Evolutionary conservation across 495 filamentous ascomycete genomes (phyloP).

Genomic region (Trichoderma asperelloides): DNA sequence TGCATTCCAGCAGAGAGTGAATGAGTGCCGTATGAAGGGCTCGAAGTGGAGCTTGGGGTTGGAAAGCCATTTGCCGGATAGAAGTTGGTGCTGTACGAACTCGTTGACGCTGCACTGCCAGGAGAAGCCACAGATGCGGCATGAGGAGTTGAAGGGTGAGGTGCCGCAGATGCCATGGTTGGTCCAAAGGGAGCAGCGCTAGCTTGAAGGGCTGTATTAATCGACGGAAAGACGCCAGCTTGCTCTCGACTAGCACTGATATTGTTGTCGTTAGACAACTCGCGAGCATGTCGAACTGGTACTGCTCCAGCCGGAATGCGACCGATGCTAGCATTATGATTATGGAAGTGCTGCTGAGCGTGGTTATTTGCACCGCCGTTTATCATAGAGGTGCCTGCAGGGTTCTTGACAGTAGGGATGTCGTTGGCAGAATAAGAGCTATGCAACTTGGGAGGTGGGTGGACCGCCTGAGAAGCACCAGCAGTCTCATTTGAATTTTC

Average conservation of each 20-base stretch:
- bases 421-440: conserved; percentile 88
- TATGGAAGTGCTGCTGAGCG: conserved; percentile 70
- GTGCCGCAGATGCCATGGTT: conserved; percentile 24
- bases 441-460: conserved; percentile 59
- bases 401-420: conserved; percentile 69
- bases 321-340: conserved; percentile 73
- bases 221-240: conserved; percentile 37
- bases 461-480: conserved; percentile 17
- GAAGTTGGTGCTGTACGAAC: conserved; percentile 26
- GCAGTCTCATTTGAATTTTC: conserved; percentile 21
- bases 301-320: conserved; percentile 59
- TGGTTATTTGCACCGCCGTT: conserved; percentile 50
- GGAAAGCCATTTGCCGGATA: conserved; percentile 16
- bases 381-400: conserved; percentile 21
- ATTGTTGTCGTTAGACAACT: conserved; percentile 44
- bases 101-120: conserved; percentile 13
- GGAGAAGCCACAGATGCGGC: neutral
- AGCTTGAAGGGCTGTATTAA: conserved; percentile 66
- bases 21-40: conserved; percentile 37
- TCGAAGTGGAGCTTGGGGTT: conserved; percentile 12
- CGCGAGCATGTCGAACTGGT: conserved; percentile 50
- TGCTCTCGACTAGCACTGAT: conserved; percentile 38
- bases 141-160: conserved; percentile 8
- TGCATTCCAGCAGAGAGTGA: conserved; percentile 52
- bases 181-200: conserved; percentile 65